Percentiles rank a stretch among this genome's conserved stretches.
Conservation (phyloP, 2,329 filamentous ascomycete genomes). For the Cadophora luteo-olivacea region DNA sequence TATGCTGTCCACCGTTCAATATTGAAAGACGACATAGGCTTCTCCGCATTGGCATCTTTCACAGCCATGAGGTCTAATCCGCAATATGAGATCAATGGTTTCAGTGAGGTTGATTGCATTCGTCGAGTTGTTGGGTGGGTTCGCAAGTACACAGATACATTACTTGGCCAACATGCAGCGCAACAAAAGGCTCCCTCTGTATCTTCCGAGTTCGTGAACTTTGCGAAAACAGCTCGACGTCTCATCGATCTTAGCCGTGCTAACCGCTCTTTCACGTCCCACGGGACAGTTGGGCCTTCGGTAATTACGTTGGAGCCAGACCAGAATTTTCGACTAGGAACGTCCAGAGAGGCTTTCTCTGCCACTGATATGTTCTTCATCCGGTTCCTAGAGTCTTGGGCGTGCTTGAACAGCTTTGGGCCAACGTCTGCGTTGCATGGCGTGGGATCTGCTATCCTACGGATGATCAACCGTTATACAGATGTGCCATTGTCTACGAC, state of each 20-base stretch:
- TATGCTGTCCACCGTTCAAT: slow-evolving; percentile 76
- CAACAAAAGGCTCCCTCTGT: neutral
- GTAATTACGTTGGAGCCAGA: slow-evolving; percentile 27
- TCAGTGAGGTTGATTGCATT: slow-evolving; percentile 59
- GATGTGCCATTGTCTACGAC: slow-evolving; percentile 51
- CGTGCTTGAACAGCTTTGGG: slow-evolving; percentile 61
- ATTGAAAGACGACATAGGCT: slow-evolving; percentile 63
- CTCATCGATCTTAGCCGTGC: slow-evolving; percentile 60
- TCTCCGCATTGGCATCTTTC: slow-evolving; percentile 56
- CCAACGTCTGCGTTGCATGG: slow-evolving; percentile 60
- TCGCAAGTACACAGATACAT: slow-evolving; percentile 54
- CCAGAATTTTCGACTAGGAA: slow-evolving; percentile 20
- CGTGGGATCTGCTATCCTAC: slow-evolving; percentile 69
- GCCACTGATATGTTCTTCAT: slow-evolving; percentile 47
- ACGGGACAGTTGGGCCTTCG: slow-evolving; percentile 55
- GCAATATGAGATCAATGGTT: slow-evolving; percentile 68
- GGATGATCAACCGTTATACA: slow-evolving; percentile 66
- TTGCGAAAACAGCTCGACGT: slow-evolving; percentile 56
- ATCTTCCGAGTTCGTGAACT: slow-evolving; percentile 42
- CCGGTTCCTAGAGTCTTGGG: slow-evolving; percentile 73
- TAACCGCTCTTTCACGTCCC: slow-evolving; percentile 54
- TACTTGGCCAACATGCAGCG: slow-evolving; percentile 4
- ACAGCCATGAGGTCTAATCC: slow-evolving; percentile 55
- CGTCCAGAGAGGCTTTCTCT: slow-evolving; percentile 26
- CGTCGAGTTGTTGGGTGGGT: slow-evolving; percentile 57